phyloP scores from a whole-genome alignment of 495 filamentous ascomycete genomes.

The Aspergillus biplanus region DNA sequence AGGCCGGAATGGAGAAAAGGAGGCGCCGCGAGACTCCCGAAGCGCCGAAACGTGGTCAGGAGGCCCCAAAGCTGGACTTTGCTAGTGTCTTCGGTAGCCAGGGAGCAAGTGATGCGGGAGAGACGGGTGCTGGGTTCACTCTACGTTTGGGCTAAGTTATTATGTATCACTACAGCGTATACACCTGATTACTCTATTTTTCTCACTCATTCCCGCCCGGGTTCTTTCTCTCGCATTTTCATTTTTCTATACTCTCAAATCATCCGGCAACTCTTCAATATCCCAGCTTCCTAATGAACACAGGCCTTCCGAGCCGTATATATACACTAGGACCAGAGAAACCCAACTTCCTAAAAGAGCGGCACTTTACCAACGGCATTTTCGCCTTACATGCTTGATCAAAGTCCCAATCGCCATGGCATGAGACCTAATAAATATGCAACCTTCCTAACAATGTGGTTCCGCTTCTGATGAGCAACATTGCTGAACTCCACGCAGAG shows the following conservation, averaged over 20 bases:
- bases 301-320: neutral
- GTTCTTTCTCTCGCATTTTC: neutral
- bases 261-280: neutral
- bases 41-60: slow-evolving; percentile 78
- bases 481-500: neutral
- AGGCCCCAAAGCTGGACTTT: slow-evolving; percentile 68
- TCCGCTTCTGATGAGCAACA: neutral
- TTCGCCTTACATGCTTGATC: neutral
- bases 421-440: slow-evolving; percentile 9
- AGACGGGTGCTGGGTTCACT: slow-evolving; percentile 82
- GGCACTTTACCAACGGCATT: neutral
- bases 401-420: slow-evolving; percentile 4
- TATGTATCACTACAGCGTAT: neutral
- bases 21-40: slow-evolving; percentile 74
- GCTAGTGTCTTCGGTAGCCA: slow-evolving; percentile 78
- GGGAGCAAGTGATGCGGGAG: slow-evolving; percentile 65
- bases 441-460: slow-evolving; percentile 2
- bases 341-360: neutral
- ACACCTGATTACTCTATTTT: neutral
- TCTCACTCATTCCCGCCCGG: no score
- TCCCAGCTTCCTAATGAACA: neutral
- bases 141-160: slow-evolving; percentile 64
- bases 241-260: neutral
- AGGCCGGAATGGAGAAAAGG: slow-evolving; percentile 89
- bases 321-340: slow-evolving; percentile 3